phyloP scores from a whole-genome alignment of 306 rosid genomes.

The Rosa persica region DNA sequence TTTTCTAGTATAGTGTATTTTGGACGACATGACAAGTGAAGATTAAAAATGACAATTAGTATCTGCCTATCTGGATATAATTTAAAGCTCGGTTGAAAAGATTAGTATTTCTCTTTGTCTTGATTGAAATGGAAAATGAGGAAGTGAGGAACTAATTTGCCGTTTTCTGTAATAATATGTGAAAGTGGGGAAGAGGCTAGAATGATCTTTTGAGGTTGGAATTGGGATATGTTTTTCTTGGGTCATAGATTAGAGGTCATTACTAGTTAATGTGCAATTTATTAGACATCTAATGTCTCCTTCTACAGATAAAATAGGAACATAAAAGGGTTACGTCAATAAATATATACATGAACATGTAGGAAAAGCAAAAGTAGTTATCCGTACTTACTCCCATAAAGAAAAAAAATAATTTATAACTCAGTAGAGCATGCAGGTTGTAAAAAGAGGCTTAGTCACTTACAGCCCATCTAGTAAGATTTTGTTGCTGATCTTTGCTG shows the following conservation, averaged over 20 bases:
- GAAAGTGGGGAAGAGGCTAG: not conserved
- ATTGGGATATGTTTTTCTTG: not conserved
- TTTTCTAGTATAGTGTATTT: not conserved
- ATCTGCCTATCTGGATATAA: not conserved
- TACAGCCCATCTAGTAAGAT: conserved; percentile 99
- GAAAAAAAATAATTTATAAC: not conserved
- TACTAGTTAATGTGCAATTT: not conserved
- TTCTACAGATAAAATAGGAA: not conserved
- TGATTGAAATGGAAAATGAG: not conserved
- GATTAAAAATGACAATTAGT: not conserved
- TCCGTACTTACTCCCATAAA: not conserved
- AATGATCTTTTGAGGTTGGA: not conserved
- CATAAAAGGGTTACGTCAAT: not conserved
- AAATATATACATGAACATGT: not conserved
- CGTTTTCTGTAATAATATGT: not conserved
- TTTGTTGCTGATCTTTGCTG: conserved; percentile 92
- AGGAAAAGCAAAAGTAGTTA: too few species aligned
- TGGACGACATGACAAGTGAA: not conserved
- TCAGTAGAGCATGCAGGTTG: not conserved
- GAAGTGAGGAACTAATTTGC: not conserved
- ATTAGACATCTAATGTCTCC: not conserved
- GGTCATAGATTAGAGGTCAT: not conserved
- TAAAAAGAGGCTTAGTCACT: conserved; percentile 23
- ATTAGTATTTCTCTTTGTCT: not conserved
- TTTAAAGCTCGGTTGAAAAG: not conserved